Percentiles rank a stretch among this genome's conserved stretches.
Conservation (phyloP, 2,329 filamentous ascomycete species). For the Thelonectria discophora region DNA sequence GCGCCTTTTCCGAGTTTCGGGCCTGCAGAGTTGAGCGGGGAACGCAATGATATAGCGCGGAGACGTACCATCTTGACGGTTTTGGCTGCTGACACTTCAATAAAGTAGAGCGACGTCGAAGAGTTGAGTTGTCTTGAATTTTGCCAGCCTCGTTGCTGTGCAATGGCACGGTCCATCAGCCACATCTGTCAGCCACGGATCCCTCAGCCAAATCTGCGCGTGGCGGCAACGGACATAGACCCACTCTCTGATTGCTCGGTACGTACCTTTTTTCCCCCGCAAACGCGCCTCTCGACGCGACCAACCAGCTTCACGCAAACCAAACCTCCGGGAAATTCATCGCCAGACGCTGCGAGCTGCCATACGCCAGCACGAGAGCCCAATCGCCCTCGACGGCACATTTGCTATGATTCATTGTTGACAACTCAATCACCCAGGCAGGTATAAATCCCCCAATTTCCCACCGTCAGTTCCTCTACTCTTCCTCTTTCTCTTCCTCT, state of each 20-base stretch:
- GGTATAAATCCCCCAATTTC: too few species aligned
- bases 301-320: constrained; percentile 18
- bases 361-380: neutral
- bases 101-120: constrained; percentile 16
- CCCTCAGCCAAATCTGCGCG: neutral
- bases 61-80: constrained; percentile 43
- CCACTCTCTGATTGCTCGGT: constrained; percentile 33
- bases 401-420: neutral
- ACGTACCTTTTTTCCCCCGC: neutral
- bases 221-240: constrained; percentile 27
- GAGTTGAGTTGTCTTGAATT: constrained; percentile 33
- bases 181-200: constrained; percentile 22
- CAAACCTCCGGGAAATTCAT: neutral
- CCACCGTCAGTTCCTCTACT: too few species aligned
- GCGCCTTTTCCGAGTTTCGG: constrained; percentile 97
- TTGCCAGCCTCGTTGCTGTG: constrained; percentile 42
- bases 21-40: constrained; percentile 64
- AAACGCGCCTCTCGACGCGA: constrained; percentile 6
- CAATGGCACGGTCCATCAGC: neutral
- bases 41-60: too few species aligned
- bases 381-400: neutral
- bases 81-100: constrained; percentile 19
- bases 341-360: neutral
- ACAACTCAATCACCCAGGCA: neutral
- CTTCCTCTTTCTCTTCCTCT: too few species aligned